Evolutionary conservation across 441 rosid species (phyloP), one percentile per base, ranked within the genome.

Genomic region (Adansonia madagascariensis): DNA sequence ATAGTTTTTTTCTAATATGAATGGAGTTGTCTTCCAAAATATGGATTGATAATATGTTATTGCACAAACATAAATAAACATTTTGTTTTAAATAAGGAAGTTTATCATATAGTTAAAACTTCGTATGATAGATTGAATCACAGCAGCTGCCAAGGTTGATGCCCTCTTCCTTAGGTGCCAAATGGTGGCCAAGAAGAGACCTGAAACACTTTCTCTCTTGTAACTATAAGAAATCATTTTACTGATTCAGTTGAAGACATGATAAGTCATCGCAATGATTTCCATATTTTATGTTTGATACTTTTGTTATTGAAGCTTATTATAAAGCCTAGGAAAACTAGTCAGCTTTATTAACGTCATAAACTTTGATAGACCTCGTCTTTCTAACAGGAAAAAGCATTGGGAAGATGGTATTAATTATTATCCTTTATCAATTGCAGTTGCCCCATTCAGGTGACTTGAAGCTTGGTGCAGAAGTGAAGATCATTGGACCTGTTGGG

Each of bases 401-500:
- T 9, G 63, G 31, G 15, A 10, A 60, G 27, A 12, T 60, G 39
- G 14, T 31, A 24, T 70, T 27, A 14, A 35, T 35, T 43, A 43
- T 7, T 10, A 50, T 27, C 44, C 31, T 70, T 70, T 69, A 24
- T 14, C 9, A 22, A 18, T 46, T 47, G 20, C 17, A 6, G 6
- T 74, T 47, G 46, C 22, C 5, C n/a, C 55, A 80, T 79, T 55
- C 85, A 95, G 98, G 97, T 76, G 99, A 95, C 88, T 85, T 95
- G 89, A 86, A 82, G 72, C 97, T 97, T 0, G 99, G 98, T 59
- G 83, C 91, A 52, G 89, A 80, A 55, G 98, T 87, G 44, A 87
- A 72, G 72, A 89, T 93, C 73, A 92, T 98, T 44, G 98, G 98
- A 69, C 98, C 99, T 5, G 88, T 93, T 41, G 99, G 99, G 59